A percentile compares a stretch with the other conserved stretches of the same genome.
Evolutionary conservation across 2,329 filamentous ascomycete genomes (phyloP).

Genomic region (Zymoseptoria passerinii): DNA sequence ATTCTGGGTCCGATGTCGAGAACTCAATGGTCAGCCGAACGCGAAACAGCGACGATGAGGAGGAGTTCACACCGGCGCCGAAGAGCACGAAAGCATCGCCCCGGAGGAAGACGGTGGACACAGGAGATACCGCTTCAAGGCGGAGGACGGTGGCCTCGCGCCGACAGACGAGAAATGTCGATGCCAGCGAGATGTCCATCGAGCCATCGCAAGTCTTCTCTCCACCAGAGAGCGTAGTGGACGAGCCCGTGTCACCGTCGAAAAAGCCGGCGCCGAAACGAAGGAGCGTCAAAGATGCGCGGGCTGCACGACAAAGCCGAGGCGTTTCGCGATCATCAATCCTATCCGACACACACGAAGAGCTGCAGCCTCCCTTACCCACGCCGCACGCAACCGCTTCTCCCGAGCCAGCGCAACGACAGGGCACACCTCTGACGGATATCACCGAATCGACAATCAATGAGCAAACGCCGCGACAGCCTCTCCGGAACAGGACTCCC

Average conservation of each 20-base stretch:
- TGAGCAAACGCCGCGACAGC: slow-evolving; percentile 42
- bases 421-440: slow-evolving; percentile 58
- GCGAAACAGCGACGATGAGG: slow-evolving; percentile 56
- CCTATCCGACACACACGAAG: slow-evolving; percentile 31
- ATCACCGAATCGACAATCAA: slow-evolving; percentile 63
- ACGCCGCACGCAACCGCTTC: slow-evolving; percentile 43
- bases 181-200: slow-evolving; percentile 47
- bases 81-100: slow-evolving; percentile 51
- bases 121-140: slow-evolving; percentile 41
- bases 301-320: slow-evolving; percentile 33
- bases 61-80: slow-evolving; percentile 72
- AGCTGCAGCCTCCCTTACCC: slow-evolving; percentile 30
- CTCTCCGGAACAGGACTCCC: slow-evolving; percentile 10
- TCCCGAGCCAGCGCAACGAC: slow-evolving; percentile 31
- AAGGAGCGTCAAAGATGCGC: slow-evolving; percentile 47
- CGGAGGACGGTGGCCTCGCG: slow-evolving; percentile 33
- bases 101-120: slow-evolving; percentile 43
- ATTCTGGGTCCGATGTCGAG: slow-evolving; percentile 51
- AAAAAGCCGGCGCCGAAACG: slow-evolving; percentile 60
- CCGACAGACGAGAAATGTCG: slow-evolving; percentile 38
- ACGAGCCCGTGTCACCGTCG: slow-evolving; percentile 47
- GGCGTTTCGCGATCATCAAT: slow-evolving; percentile 31
- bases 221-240: slow-evolving; percentile 44
- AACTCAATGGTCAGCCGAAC: slow-evolving; percentile 44
- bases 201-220: slow-evolving; percentile 56